Base-by-base conservation (phyloP, 2,329 filamentous ascomycete genomes). In the Colletotrichum plurivorum region DNA sequence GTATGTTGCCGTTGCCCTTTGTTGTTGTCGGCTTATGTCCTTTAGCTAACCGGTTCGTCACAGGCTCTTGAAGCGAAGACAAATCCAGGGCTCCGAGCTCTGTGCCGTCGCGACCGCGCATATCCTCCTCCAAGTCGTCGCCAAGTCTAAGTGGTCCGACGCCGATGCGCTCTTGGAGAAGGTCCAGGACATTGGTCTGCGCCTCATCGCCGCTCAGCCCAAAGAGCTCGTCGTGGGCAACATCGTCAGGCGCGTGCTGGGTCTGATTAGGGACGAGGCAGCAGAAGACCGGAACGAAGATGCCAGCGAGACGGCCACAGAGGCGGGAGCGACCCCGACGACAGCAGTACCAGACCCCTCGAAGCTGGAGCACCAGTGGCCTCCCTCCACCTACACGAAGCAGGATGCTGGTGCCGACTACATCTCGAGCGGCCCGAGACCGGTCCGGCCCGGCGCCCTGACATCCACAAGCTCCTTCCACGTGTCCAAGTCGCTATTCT, bases 201-300 rank as follows among this genome's bases (percentile, higher is more conserved):
- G 90, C 63, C 86, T 99, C 51, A 91, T 93, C 43, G 89, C 92
- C 63, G 95, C 96, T 8, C 94, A 97, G 75, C 95, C 95, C 16
- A 89, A 92, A 70, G 96, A 98, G 82, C 91, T 97, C 74, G 94
- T 94, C 5, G 94, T 98, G 52, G 95, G 94, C 60, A 99, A 99
- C 77, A 95, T 99, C 73, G 94, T 98, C 54, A 90, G 95, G 70
- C 91, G 96, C 71, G 93, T 98, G 2, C 84, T 99, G 45, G 93
- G 94, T 51, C 87, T 99, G 72, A 96, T 99, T 72, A 90, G 96
- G 59, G 95, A 98, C 76, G 95, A 98, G 76, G 93, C 93, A 46
- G 92, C 93, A 74, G 94, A 97, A 75, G 92, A 94, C 73, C 85
- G 91, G 67, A 93, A 93, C 69, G 88, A 83, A 56, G 88, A 87